These are phyloP conservation scores for Barbarea vulgaris DNA, from an alignment of 345 rosid species.

Conservation along the genomic window DNA sequence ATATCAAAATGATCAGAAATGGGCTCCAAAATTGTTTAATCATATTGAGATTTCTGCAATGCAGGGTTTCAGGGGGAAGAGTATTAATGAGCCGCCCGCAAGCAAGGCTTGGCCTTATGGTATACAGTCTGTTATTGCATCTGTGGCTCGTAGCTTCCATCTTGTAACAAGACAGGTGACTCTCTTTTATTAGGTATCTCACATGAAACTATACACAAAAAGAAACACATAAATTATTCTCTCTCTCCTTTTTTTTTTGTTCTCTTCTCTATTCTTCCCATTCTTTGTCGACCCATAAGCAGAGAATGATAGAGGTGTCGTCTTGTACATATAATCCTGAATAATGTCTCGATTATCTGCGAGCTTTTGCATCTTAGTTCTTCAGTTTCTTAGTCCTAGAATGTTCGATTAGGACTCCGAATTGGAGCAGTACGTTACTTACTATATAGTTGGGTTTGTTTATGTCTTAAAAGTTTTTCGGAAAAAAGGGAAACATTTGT, in stretches of 20 bases:
- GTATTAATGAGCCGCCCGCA: constrained; percentile 76
- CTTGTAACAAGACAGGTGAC: constrained; percentile 51
- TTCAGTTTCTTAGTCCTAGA: constrained; percentile 25
- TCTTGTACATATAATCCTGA: constrained; percentile 31
- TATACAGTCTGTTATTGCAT: constrained; percentile 78
- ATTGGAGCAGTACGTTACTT: constrained; percentile 23
- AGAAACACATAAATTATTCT: constrained; percentile 16
- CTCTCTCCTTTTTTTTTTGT: not conserved
- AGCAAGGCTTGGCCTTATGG: constrained; percentile 76
- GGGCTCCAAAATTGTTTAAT: not conserved
- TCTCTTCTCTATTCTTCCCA: constrained; percentile 33
- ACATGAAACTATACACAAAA: constrained; percentile 28
- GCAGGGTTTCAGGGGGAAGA: constrained; percentile 87
- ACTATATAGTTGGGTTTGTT: constrained; percentile 18
- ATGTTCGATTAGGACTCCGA: constrained; percentile 24
- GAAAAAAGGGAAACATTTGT: not conserved
- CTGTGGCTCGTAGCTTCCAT: constrained; percentile 78
- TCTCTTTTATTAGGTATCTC: constrained; percentile 21
- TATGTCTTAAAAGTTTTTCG: constrained; percentile 3
- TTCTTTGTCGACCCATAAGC: constrained; percentile 37
- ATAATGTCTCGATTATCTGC: constrained; percentile 27
- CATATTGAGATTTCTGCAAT: constrained; percentile 23
- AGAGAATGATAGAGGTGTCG: constrained; percentile 34
- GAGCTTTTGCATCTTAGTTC: constrained; percentile 13
- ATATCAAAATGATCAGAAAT: constrained; percentile 12